Evolutionary conservation across 768 basidiomycete species (phyloP).

Genomic region (Atractiella rhizophila): DNA sequence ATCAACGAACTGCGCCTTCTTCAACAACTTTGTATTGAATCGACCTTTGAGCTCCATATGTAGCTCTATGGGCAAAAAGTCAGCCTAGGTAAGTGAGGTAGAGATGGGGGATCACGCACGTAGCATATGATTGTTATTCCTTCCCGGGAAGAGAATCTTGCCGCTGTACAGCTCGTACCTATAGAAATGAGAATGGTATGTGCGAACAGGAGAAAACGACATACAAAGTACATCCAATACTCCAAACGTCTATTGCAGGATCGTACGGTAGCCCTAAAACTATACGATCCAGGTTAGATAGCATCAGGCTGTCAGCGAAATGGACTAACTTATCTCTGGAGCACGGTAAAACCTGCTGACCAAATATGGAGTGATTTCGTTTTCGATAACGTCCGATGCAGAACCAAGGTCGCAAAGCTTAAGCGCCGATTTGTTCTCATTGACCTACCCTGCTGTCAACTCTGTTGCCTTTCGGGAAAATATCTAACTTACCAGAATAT

Average conservation of each 20-base stretch:
- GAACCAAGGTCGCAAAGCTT: constrained; percentile 96
- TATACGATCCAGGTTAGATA: constrained; percentile 20
- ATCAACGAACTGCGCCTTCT: constrained; percentile 75
- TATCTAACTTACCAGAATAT: constrained; percentile 45
- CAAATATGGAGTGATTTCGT: constrained; percentile 92
- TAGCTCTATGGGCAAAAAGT: too few relatives aligned
- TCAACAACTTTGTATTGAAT: constrained; percentile 79
- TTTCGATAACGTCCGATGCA: constrained; percentile 76
- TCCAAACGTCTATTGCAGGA: constrained; percentile 82
- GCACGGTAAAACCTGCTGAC: constrained; percentile 94
- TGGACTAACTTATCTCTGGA: constrained; percentile 73
- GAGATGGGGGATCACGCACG: too few relatives aligned
- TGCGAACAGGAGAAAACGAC: constrained; percentile 29
- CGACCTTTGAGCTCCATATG: constrained; percentile 90
- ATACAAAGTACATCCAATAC: constrained; percentile 88
- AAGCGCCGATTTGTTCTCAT: constrained; percentile 71
- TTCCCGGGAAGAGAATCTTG: constrained; percentile 89
- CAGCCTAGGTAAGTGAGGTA: too few relatives aligned
- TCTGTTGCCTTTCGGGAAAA: neutral
- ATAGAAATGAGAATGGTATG: neutral
- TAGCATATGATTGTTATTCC: constrained; percentile 94
- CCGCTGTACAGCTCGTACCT: constrained; percentile 41
- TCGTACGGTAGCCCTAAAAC: constrained; percentile 91
- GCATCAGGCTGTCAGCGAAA: neutral
- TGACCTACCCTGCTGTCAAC: constrained; percentile 35